These are phyloP conservation scores for Funneliformis mosseae DNA, from an alignment of 192 early-diverging fungal genomes.

Conservation along the genomic window DNA sequence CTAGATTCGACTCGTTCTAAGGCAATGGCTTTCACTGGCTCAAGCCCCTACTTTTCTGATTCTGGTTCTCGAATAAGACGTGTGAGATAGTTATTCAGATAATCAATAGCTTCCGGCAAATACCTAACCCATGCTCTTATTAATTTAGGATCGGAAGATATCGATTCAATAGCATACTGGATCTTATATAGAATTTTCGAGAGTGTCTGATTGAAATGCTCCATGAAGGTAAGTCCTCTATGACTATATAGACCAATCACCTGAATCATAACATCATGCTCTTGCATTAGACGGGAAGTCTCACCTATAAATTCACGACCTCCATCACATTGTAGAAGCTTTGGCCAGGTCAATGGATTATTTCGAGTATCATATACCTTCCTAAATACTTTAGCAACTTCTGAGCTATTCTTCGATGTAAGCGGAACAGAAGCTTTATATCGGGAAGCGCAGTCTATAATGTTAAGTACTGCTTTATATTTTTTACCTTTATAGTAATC, in stretches of 20 bases:
- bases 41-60: slow-evolving; percentile 17
- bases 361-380: not conserved
- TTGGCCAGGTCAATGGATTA: not conserved
- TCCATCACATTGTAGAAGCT: slow-evolving; percentile 2
- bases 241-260: slow-evolving; percentile 18
- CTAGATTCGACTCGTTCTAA: not conserved
- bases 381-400: not conserved
- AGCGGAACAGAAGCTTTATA: too few relatives aligned
- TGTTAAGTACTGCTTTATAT: slow-evolving; percentile 13
- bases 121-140: slow-evolving; percentile 27
- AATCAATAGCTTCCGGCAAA: slow-evolving; percentile 16
- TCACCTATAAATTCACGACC: slow-evolving; percentile 12
- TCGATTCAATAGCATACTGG: not conserved
- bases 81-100: slow-evolving; percentile 25
- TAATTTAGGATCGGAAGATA: slow-evolving; percentile 23
- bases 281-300: slow-evolving; percentile 9
- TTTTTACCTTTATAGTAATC: too few relatives aligned
- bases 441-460: not conserved
- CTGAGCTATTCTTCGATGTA: too few relatives aligned
- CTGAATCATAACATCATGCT: slow-evolving; percentile 7
- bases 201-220: not conserved
- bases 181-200: too few relatives aligned
- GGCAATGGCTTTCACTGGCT: slow-evolving; percentile 3
- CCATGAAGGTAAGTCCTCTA: not conserved
- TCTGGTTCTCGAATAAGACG: slow-evolving; percentile 20